A percentile compares a stretch with the other conserved stretches of the same genome.
Evolutionary conservation across 192 early-diverging fungal genomes (phyloP).

Genomic region (Mortierella hygrophila): DNA sequence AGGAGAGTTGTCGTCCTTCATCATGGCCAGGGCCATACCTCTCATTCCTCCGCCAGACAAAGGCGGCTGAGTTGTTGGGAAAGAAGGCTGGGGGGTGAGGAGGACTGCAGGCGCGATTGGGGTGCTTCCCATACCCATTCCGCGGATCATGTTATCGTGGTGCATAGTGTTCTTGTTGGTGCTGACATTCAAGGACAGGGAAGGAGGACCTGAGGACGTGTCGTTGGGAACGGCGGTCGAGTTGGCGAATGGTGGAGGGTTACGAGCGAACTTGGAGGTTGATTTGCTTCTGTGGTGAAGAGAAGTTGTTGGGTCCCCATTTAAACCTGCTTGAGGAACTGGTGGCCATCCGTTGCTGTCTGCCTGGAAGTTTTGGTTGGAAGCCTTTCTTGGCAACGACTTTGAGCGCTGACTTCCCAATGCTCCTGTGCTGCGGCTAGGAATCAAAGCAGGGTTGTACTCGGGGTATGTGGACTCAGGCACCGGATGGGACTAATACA

Average conservation of each 20-base stretch:
- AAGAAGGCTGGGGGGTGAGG: conserved; percentile 44
- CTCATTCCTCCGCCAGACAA: conserved; percentile 17
- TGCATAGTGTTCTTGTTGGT: conserved; percentile 37
- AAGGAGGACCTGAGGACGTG: neutral
- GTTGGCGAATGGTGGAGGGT: conserved; percentile 10
- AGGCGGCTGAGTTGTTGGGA: conserved; percentile 17
- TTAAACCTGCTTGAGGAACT: conserved; percentile 16
- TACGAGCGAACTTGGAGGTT: conserved; percentile 6
- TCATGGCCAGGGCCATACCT: conserved; percentile 45
- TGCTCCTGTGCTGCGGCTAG: conserved; percentile 38
- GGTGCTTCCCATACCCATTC: conserved; percentile 56
- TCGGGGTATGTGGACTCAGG: conserved; percentile 42
- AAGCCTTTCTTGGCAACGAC: conserved; percentile 47
- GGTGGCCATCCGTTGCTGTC: conserved; percentile 31
- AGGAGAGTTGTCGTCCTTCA: conserved; percentile 39
- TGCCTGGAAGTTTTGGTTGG: conserved; percentile 38
- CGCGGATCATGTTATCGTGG: conserved; percentile 55
- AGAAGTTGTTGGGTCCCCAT: neutral
- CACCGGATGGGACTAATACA: conserved; percentile 16
- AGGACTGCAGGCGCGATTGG: conserved; percentile 41
- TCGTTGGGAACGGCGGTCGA: neutral
- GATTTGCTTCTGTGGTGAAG: conserved; percentile 24
- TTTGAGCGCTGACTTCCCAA: conserved; percentile 36
- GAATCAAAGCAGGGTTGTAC: conserved; percentile 51
- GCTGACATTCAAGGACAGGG: conserved; percentile 24